phyloP scores from a whole-genome alignment of 768 basidiomycete species.

The Auricularia heimuer region DNA sequence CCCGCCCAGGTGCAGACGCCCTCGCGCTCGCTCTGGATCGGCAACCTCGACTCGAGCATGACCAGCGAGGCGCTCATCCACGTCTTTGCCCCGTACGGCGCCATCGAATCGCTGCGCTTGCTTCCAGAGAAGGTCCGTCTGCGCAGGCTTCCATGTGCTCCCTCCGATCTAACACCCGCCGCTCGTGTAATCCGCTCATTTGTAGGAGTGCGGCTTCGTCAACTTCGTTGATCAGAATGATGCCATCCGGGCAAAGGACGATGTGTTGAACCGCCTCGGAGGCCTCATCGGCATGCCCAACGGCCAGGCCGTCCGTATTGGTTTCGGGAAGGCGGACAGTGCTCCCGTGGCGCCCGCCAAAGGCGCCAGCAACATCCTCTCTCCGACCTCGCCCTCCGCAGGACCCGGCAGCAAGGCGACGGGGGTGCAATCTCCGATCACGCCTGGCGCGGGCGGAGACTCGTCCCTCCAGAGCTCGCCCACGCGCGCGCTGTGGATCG shows the following conservation, averaged over 20 bases:
- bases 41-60: constrained; percentile 90
- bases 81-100: constrained; percentile 93
- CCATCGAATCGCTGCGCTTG: constrained; percentile 89
- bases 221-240: constrained; percentile 95
- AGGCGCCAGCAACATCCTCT: constrained; percentile 51
- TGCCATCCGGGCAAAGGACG: constrained; percentile 96
- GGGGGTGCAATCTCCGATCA: constrained; percentile 26
- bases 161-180: not conserved
- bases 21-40: constrained; percentile 95
- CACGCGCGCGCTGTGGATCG: constrained; percentile 95
- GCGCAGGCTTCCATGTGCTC: not conserved
- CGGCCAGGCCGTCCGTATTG: constrained; percentile 92
- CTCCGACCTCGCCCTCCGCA: constrained; percentile 46
- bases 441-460: constrained; percentile 48
- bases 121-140: constrained; percentile 84
- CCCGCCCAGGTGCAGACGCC: constrained; percentile 81
- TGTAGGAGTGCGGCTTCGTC: constrained; percentile 95
- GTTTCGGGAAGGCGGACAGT: constrained; percentile 96
- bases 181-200: not conserved
- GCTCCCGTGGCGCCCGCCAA: constrained; percentile 87
- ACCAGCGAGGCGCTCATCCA: constrained; percentile 91
- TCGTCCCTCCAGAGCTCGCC: constrained; percentile 84
- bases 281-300: constrained; percentile 93
- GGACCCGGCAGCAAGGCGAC: constrained; percentile 26
- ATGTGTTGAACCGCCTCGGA: constrained; percentile 89